Conservation (phyloP, 169 alveolate genomes). For the Eimeria sp. region DNA sequence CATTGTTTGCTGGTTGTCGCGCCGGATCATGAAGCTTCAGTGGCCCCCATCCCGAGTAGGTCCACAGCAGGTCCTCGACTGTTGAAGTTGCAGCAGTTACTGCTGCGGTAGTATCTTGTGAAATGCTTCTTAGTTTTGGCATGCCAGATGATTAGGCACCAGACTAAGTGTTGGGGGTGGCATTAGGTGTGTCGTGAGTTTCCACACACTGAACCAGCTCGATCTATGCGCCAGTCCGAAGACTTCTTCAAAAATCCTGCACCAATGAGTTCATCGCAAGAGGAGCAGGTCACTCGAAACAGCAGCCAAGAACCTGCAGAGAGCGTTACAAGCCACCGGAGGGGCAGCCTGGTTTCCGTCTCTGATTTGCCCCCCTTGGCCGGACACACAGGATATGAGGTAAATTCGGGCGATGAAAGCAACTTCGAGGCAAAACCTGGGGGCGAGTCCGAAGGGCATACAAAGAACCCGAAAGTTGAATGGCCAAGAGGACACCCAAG, state of each 20-base stretch:
- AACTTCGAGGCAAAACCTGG: neutral
- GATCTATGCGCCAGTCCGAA: conserved; percentile 10
- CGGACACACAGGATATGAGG: conserved; percentile 17
- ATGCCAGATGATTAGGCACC: neutral
- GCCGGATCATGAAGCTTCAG: conserved; percentile 7
- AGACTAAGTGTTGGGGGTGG: neutral
- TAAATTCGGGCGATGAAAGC: neutral
- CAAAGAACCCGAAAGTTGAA: neutral
- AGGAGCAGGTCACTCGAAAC: neutral
- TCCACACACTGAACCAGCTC: neutral
- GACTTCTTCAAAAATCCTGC: neutral
- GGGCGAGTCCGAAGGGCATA: neutral
- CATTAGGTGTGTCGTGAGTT: neutral
- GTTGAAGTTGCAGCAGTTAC: neutral
- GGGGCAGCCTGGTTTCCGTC: conserved; percentile 51
- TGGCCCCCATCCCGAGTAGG: conserved; percentile 36
- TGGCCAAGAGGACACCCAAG: conserved; percentile 40
- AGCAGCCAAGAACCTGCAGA: neutral
- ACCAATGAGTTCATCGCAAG: conserved; percentile 18
- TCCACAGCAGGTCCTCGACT: neutral
- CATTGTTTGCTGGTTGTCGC: neutral
- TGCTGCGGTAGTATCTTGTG: neutral
- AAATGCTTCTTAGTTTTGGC: neutral
- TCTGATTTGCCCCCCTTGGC: neutral
- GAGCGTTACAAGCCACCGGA: neutral